Conservation (phyloP, 306 rosid genomes). For the Begonia fuchsioides region DNA sequence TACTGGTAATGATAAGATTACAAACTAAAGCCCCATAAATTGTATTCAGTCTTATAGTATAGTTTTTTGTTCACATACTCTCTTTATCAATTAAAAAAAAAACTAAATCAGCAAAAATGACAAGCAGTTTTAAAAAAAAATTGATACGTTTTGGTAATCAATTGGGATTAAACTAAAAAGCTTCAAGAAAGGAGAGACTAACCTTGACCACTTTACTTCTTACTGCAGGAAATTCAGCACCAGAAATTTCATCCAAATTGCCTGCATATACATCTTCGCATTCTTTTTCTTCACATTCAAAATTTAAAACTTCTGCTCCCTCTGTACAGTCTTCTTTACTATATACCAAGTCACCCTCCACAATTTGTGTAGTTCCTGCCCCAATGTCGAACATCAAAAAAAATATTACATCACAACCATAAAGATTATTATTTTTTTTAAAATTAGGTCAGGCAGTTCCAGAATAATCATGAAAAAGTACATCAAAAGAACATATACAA, state of each 20-base stretch:
- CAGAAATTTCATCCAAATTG: slow-evolving; percentile 38
- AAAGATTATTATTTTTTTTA: too few species aligned
- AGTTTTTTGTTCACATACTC: too few species aligned
- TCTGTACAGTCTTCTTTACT: slow-evolving; percentile 40
- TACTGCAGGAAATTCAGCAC: slow-evolving; percentile 31
- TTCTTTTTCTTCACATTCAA: slow-evolving; percentile 31
- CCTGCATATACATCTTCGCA: slow-evolving; percentile 21
- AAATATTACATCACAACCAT: slow-evolving; percentile 1
- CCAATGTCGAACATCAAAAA: slow-evolving; percentile 13
- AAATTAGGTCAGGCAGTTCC: too few species aligned
- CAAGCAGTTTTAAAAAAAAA: too few species aligned
- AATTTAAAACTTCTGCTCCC: slow-evolving; percentile 23
- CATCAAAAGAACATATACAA: too few species aligned
- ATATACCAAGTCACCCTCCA: slow-evolving; percentile 75
- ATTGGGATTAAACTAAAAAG: too few species aligned
- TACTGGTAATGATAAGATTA: too few species aligned
- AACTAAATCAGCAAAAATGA: too few species aligned
- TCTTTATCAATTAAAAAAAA: too few species aligned
- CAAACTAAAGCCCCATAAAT: too few species aligned
- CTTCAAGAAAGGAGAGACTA: slow-evolving; percentile 7
- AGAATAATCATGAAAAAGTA: background rate
- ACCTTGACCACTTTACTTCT: slow-evolving; percentile 47
- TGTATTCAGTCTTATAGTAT: too few species aligned
- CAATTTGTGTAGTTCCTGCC: slow-evolving; percentile 60
- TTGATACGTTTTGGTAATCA: too few species aligned